phyloP scores from a whole-genome alignment of 306 rosid genomes.

The Corylus americana region DNA sequence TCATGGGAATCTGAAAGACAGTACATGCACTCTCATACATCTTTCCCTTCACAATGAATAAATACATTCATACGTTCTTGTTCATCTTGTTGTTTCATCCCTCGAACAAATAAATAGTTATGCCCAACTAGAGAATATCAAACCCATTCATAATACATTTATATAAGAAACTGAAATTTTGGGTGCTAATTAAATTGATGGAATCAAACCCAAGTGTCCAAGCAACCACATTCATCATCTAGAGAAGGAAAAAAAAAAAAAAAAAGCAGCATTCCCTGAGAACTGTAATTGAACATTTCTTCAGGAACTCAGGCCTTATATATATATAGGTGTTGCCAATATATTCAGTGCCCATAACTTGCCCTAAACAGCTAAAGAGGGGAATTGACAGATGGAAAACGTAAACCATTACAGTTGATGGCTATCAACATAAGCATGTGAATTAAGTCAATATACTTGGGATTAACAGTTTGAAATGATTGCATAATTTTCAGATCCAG shows the following conservation, averaged over 20 bases:
- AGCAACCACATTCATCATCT: conserved; percentile 3
- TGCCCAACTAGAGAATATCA: conserved; percentile 5
- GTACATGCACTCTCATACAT: neutral
- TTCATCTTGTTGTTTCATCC: neutral
- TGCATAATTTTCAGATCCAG: conserved; percentile 8
- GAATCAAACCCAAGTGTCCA: neutral
- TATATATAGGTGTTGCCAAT: neutral
- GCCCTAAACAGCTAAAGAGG: conserved; percentile 13
- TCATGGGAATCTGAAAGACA: conserved; percentile 85
- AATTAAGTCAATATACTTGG: neutral
- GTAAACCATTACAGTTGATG: neutral
- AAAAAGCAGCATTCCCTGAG: neutral
- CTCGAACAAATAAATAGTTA: neutral
- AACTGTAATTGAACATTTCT: neutral
- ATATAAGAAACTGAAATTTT: conserved; percentile 3
- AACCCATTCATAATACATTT: neutral
- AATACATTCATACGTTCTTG: neutral
- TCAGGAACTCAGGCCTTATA: conserved; percentile 2
- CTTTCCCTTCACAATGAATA: neutral
- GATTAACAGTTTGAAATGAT: neutral
- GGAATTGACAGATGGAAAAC: conserved; percentile 12
- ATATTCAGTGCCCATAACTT: neutral
- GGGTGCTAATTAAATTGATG: conserved; percentile 1
- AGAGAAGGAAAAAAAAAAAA: conserved; percentile 8
- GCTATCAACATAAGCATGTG: conserved; percentile 7